Evolutionary conservation across 805 yeast genomes (phyloP), one percentile per base, ranked within the genome.

Genomic region (Ogataea chonburiensis): DNA sequence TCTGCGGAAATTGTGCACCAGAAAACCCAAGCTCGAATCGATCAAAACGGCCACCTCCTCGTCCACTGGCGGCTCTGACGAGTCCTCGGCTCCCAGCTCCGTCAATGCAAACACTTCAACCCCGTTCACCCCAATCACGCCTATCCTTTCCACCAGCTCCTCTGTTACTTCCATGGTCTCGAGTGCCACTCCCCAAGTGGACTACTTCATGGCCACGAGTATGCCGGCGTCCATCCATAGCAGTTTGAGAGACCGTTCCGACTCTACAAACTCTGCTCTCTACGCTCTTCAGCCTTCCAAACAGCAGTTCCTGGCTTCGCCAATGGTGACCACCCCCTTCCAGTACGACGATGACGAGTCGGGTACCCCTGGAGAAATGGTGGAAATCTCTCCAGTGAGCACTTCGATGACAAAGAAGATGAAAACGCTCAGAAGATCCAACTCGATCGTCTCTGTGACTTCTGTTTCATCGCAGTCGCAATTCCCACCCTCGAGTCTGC

Each of bases 341-440:
- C 48, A 43, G 15, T 47, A 41, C 17, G 49, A 46, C 13, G 51
- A 45, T 14, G 42, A 37, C n/a, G 49, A 45, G 12, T 26, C 34
- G 14, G 27, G 31, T 6, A 23, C 28, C 9, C 25, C 13, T 5
- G 28, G 14, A 8, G 43, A 38, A 8, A 24, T 39, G 15, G 28
- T 46, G 5, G 60, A 53, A 24, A 50, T 46, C 9, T 53, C 53
- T 15, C 51, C 58, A 7, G 46, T 56, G 5, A 52, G 44, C 37
- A 55, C 60, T 2, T 49, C 58, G 1, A 31, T 43, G 15, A 53
- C 58, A 3, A 56, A 55, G 40, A 52, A 51, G 25, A 40, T 53
- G 41, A 56, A 56, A 35, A 34, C 58, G 6, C 20, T 55, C 17
- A 51, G 46, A 37, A 41, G 63, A 31, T 50, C 63, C 3, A 53